A percentile compares a stretch with the other conserved stretches of the same genome.
These are phyloP conservation scores for Periconia sp. DNA, from an alignment of 2,329 filamentous ascomycete species.

Conservation along the genomic window DNA sequence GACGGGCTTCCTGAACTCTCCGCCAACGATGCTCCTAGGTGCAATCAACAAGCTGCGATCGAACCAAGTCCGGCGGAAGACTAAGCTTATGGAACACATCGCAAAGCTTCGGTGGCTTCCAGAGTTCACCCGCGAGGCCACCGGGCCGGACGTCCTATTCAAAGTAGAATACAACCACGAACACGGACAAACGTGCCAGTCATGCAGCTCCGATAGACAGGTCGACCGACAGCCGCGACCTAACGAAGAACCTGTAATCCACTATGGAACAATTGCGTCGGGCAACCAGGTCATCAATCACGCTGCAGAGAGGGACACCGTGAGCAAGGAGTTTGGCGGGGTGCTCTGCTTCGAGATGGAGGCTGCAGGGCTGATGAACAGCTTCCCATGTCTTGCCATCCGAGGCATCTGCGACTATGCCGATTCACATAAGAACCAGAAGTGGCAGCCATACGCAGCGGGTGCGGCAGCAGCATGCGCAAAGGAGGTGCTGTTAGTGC, in stretches of 20 bases:
- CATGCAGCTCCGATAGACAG: conserved; percentile 3
- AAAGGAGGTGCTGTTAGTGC: conserved; percentile 18
- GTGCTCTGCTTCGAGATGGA: conserved; percentile 7
- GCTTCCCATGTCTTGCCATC: conserved; percentile 1
- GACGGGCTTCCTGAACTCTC: conserved; percentile 4
- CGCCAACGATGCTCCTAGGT: conserved; percentile 3
- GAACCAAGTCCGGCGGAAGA: conserved; percentile 3
- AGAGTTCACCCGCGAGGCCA: background rate
- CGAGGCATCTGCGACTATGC: conserved; percentile 8
- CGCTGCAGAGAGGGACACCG: conserved; percentile 4
- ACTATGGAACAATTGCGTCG: conserved; percentile 8
- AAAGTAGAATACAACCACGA: conserved; percentile 2
- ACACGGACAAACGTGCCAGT: background rate
- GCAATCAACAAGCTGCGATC: background rate
- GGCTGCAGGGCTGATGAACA: conserved; percentile 2
- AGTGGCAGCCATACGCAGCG: conserved; percentile 14
- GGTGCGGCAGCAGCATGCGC: conserved; percentile 18
- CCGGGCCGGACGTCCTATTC: conserved; percentile 3
- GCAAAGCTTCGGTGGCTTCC: conserved; percentile 1
- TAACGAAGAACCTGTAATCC: background rate
- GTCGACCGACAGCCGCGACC: conserved; percentile 1
- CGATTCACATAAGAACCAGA: conserved; percentile 9
- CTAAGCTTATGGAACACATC: conserved; percentile 1
- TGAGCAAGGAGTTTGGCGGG: background rate
- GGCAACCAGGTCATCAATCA: conserved; percentile 6